Base-by-base conservation (phyloP, 352 stramenopile species). In the Phytophthora kernoviae region DNA sequence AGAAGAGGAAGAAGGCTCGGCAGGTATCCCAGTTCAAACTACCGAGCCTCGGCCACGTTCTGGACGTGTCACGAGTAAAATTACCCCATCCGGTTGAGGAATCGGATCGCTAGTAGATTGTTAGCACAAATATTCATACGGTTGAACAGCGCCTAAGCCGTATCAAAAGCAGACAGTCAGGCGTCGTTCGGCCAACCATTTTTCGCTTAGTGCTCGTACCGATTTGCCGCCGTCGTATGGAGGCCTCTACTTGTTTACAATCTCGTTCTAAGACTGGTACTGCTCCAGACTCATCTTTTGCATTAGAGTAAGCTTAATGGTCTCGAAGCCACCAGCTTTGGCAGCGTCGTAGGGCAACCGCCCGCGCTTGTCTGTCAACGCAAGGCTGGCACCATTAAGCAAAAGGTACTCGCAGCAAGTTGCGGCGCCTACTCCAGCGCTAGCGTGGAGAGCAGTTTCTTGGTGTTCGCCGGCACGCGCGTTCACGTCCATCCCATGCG, bases 401-500 rank as follows among this genome's bases (percentile, higher is more conserved):
- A 96, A 56, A 4, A 96, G 61, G 51, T 91, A 96, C 17, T 96
- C 81, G 34, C 84, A 96, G 50, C 77, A 90, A 0, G 57, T 34
- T 10, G 67, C 43, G 5, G 74, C 63, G 0, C 84, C 84, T 0
- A 26, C 22, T 4, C 61, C 59, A 39, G 87, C 83, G 7, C 68
- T 70, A 1, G 75, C 55, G 34, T 93, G 78, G 20, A 96, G 62
- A 30, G 84, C 81, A 2, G 83, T 90, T 58, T 90, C 67, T 0
- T 77, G 55, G n/a, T 65, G 46, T 4, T 75, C 58, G 1, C 75
- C 62, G 11, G 77, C 79, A 5, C 74, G 72, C 17, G 61, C 61
- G 40, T 93, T 93, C 7, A 93, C 80, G 46, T 94, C 84, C 1
- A 90, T 76, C n/a, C 84, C 84, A 33, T 96, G 84, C 1, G 87